These are phyloP conservation scores for Zizania palustris DNA, from an alignment of 202 grass and related monocot genomes.

Conservation along the genomic window DNA sequence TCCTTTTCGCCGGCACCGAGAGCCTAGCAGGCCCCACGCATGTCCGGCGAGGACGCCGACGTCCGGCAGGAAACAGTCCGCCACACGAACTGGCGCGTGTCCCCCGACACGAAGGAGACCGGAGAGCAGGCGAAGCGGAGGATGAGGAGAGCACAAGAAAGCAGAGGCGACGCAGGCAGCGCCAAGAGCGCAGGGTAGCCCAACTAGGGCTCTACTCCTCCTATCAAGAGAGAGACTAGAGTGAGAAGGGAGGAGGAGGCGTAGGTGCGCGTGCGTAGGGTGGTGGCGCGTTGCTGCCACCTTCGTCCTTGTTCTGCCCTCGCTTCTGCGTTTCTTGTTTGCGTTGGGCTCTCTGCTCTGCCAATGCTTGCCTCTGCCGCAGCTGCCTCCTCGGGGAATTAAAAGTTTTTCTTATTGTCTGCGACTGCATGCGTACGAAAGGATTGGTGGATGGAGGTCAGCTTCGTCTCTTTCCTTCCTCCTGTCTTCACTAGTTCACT, in stretches of 20 bases:
- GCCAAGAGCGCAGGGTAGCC: slow-evolving; percentile 26
- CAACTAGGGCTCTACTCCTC: not conserved
- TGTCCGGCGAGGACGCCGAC: slow-evolving; percentile 24
- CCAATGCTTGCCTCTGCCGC: not conserved
- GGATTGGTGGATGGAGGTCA: not conserved
- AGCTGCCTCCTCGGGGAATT: slow-evolving; percentile 18
- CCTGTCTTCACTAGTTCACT: not conserved
- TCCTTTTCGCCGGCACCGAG: slow-evolving; percentile 29
- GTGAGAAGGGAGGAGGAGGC: not conserved
- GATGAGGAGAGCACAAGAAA: slow-evolving; percentile 24
- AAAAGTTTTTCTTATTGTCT: slow-evolving; percentile 36
- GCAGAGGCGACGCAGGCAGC: not conserved
- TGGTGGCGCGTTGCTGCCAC: not conserved
- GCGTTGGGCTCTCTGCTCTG: not conserved
- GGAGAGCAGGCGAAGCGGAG: slow-evolving; percentile 36
- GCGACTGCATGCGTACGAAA: not conserved
- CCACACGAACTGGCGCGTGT: slow-evolving; percentile 22
- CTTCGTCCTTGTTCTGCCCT: no score
- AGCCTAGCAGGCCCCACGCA: slow-evolving; percentile 34
- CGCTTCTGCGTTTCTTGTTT: not conserved
- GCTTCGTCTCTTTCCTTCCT: not conserved
- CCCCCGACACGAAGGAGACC: slow-evolving; percentile 56
- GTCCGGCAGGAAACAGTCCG: not conserved
- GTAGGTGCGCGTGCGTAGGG: not conserved
- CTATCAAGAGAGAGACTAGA: not conserved